Conservation (phyloP, 1,284 basidiomycete genomes). For the Boletellus deceptivus region DNA sequence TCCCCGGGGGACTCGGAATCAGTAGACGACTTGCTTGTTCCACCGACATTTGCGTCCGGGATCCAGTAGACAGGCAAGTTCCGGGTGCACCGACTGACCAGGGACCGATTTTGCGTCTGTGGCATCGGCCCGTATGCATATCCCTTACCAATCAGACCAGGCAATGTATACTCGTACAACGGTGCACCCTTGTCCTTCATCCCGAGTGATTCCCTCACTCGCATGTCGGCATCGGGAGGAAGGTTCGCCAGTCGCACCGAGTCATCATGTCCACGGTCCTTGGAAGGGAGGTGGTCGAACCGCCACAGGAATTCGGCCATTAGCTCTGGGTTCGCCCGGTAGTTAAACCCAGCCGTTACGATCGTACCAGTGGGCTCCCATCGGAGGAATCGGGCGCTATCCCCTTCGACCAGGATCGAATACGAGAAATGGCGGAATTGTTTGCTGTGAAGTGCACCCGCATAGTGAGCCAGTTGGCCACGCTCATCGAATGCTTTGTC, state of each 20-base stretch:
- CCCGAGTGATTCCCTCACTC: background rate
- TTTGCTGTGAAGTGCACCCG: slow-evolving; percentile 7
- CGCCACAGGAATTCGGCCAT: background rate
- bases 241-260: background rate
- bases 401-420: slow-evolving; percentile 9
- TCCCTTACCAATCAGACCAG: too few relatives aligned
- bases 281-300: background rate
- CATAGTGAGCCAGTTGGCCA: slow-evolving; percentile 6
- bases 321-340: background rate
- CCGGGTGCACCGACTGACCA: too few relatives aligned
- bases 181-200: background rate
- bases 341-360: slow-evolving; percentile 16
- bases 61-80: slow-evolving; percentile 8
- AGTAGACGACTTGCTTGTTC: background rate
- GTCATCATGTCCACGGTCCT: background rate
- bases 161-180: too few relatives aligned
- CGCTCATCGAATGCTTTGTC: background rate
- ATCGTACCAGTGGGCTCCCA: slow-evolving; percentile 23
- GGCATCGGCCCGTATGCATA: too few relatives aligned
- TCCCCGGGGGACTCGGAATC: background rate
- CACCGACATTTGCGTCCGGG: background rate
- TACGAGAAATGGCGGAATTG: slow-evolving; percentile 17
- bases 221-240: background rate
- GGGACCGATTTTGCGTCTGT: too few relatives aligned
- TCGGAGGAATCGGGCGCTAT: background rate